A percentile compares a stretch with the other conserved stretches of the same genome.
Conservation (phyloP, 208 protist species). For the Lotmaria passim region DNA sequence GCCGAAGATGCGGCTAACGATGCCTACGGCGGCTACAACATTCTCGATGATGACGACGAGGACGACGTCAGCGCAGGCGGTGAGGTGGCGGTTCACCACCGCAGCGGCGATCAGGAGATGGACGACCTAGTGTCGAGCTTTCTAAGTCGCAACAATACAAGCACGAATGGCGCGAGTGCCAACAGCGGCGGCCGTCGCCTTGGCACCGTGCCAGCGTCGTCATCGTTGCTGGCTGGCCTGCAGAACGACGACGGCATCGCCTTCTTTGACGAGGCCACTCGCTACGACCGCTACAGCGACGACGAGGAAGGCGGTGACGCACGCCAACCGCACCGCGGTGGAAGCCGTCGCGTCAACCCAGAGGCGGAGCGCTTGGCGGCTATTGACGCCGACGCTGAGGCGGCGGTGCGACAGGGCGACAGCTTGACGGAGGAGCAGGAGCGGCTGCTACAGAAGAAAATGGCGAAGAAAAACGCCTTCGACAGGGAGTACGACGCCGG, state of each 20-base stretch:
- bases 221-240: conserved; percentile 16
- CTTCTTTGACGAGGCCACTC: conserved; percentile 51
- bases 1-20: conserved; percentile 31
- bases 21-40: conserved; percentile 60
- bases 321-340: conserved; percentile 5
- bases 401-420: conserved; percentile 48
- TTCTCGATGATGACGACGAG: conserved; percentile 59
- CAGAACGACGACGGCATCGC: conserved; percentile 52
- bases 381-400: conserved; percentile 48
- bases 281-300: conserved; percentile 23
- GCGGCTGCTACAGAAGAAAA: conserved; percentile 81
- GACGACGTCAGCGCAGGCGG: conserved; percentile 31
- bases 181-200: not conserved
- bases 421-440: conserved; percentile 82
- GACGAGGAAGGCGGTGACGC: conserved; percentile 34
- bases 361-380: conserved; percentile 32
- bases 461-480: conserved; percentile 92
- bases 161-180: conserved; percentile 8
- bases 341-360: conserved; percentile 26
- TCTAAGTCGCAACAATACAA: conserved; percentile 32
- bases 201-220: not conserved
- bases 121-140: conserved; percentile 60
- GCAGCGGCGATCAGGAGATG: conserved; percentile 40
- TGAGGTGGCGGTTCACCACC: conserved; percentile 10
- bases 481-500: conserved; percentile 83